Evolutionary conservation across 345 rosid species (phyloP).

Genomic region (Atalantia buxifolia): DNA sequence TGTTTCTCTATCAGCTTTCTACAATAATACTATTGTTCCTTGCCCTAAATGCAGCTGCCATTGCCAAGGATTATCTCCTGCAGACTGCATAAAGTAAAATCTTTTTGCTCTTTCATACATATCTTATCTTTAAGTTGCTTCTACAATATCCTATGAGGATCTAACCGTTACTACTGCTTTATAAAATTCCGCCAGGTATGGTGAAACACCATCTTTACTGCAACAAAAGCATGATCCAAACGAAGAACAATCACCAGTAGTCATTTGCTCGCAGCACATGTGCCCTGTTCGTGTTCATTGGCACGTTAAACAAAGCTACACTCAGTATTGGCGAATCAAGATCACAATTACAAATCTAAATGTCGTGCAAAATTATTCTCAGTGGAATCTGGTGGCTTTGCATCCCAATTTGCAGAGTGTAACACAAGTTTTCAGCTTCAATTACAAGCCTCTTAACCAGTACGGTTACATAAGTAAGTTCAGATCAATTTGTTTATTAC

Average conservation of each 20-base stretch:
- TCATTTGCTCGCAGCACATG: slow-evolving; percentile 63
- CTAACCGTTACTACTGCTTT: background rate
- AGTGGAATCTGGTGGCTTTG: slow-evolving; percentile 75
- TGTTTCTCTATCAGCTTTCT: slow-evolving; percentile 81
- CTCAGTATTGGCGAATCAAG: slow-evolving; percentile 73
- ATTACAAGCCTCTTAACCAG: slow-evolving; percentile 53
- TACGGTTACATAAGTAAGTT: slow-evolving; percentile 53
- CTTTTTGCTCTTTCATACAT: background rate
- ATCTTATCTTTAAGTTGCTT: too few species aligned
- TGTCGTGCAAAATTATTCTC: slow-evolving; percentile 57
- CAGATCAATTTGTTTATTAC: background rate
- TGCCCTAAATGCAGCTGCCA: slow-evolving; percentile 74
- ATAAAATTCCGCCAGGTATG: slow-evolving; percentile 29
- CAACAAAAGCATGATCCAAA: slow-evolving; percentile 40
- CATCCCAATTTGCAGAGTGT: slow-evolving; percentile 71
- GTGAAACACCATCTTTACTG: slow-evolving; percentile 36
- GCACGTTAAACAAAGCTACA: slow-evolving; percentile 88
- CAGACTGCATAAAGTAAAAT: slow-evolving; percentile 51
- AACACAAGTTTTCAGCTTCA: slow-evolving; percentile 71
- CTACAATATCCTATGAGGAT: too few species aligned
- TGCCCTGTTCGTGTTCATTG: slow-evolving; percentile 81
- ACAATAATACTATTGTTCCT: slow-evolving; percentile 55
- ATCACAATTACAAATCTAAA: slow-evolving; percentile 61
- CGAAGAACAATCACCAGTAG: slow-evolving; percentile 37
- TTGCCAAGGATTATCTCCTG: slow-evolving; percentile 47